These are phyloP conservation scores for Solanum pinnatisectum DNA, from an alignment of 257 asterid genomes.

Conservation along the genomic window DNA sequence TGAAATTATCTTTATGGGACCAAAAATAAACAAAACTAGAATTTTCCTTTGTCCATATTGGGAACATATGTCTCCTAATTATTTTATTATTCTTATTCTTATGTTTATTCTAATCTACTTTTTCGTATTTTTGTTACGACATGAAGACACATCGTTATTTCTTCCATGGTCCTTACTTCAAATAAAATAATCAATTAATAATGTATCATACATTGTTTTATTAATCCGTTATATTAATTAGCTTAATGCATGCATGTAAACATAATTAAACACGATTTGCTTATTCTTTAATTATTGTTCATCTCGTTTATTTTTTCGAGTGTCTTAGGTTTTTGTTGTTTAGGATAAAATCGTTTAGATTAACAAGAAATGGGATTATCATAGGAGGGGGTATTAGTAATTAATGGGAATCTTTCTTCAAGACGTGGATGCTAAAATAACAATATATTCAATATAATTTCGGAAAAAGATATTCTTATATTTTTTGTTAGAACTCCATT, in stretches of 20 bases:
- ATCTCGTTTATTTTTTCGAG: neutral
- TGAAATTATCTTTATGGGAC: neutral
- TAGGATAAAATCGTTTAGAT: neutral
- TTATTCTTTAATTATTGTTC: neutral
- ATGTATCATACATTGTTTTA: neutral
- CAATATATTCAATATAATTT: neutral
- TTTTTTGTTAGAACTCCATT: neutral
- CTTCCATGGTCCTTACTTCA: neutral
- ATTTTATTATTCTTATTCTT: neutral
- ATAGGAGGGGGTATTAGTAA: neutral
- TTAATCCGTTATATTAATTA: neutral
- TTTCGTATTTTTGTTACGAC: neutral
- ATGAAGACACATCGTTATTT: neutral
- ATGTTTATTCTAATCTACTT: neutral
- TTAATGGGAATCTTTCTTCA: neutral
- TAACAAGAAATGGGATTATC: neutral
- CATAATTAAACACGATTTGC: neutral
- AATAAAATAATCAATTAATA: neutral
- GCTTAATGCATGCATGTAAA: neutral
- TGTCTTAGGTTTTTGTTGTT: neutral
- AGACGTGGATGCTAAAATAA: neutral
- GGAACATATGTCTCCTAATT: slow-evolving; percentile 11
- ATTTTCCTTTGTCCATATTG: neutral
- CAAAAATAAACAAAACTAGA: slow-evolving; percentile 16
- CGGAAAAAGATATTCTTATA: no score